Conservation (phyloP, 2,329 filamentous ascomycete genomes). For the Stagonosporopsis tanaceti region DNA sequence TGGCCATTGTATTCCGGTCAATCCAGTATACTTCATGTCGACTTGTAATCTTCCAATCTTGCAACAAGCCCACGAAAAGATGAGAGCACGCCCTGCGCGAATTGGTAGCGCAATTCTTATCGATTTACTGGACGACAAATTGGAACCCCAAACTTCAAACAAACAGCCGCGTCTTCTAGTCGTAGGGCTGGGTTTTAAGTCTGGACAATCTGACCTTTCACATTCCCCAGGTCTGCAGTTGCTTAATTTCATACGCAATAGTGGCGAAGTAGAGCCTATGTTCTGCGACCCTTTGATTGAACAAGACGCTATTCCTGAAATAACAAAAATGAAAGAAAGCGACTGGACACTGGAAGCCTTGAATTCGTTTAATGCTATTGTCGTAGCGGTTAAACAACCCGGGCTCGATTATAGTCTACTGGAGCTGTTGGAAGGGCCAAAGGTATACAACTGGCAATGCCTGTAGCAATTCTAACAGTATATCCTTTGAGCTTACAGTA, state of each 20-base stretch:
- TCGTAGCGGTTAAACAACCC: constrained; percentile 55
- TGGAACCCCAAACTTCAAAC: not conserved
- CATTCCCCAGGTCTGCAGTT: constrained; percentile 54
- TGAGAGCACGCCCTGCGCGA: not conserved
- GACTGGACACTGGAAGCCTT: constrained; percentile 52
- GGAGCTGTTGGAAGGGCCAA: no score
- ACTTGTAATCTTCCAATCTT: constrained; percentile 60
- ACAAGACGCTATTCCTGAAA: constrained; percentile 49
- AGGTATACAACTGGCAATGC: no score
- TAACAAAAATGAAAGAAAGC: constrained; percentile 35
- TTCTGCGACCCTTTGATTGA: constrained; percentile 58
- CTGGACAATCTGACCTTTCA: constrained; percentile 57
- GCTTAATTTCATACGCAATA: constrained; percentile 23
- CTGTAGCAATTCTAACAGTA: no score
- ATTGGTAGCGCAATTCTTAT: not conserved
- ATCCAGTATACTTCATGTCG: constrained; percentile 62
- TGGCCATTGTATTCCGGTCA: constrained; percentile 65
- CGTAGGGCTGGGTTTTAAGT: constrained; percentile 61
- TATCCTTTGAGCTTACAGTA: no score
- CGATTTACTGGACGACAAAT: not conserved
- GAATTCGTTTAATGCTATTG: constrained; percentile 54
- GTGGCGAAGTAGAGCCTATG: constrained; percentile 51
- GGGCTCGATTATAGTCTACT: constrained; percentile 45
- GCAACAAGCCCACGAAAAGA: constrained; percentile 40
- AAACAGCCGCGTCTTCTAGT: constrained; percentile 45